Evolutionary conservation across 2,329 filamentous ascomycete species (phyloP).

Genomic region (Botryosphaeria dothidea): DNA sequence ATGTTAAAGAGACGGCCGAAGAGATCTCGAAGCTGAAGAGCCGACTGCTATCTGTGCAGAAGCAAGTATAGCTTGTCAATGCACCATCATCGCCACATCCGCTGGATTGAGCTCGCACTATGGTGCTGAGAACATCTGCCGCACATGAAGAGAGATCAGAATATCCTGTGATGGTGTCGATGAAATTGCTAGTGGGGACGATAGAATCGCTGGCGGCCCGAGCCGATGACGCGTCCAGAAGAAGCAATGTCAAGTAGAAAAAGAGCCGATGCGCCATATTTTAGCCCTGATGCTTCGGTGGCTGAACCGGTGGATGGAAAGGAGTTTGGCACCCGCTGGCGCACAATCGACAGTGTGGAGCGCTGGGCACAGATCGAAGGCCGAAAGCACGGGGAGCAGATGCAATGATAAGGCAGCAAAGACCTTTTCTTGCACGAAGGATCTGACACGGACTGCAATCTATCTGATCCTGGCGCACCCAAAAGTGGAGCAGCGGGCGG

Average conservation of each 20-base stretch:
- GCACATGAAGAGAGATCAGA: not conserved
- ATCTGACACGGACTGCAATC: too few relatives aligned
- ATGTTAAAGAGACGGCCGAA: not conserved
- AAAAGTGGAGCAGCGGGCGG: too few relatives aligned
- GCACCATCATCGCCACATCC: not conserved
- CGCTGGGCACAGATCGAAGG: too few relatives aligned
- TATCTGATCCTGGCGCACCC: too few relatives aligned
- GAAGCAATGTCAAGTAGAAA: not conserved
- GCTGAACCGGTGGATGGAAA: too few relatives aligned
- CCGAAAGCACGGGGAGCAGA: too few relatives aligned
- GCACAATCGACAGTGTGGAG: too few relatives aligned
- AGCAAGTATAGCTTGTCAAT: conserved; percentile 1
- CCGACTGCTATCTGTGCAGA: not conserved
- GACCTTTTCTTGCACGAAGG: too few relatives aligned
- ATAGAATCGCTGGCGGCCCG: not conserved
- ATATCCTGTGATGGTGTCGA: conserved; percentile 1
- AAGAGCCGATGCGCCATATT: not conserved
- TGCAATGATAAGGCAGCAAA: too few relatives aligned
- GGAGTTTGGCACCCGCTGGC: too few relatives aligned
- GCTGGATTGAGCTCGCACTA: not conserved
- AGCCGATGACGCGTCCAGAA: too few relatives aligned
- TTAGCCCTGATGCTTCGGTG: too few relatives aligned
- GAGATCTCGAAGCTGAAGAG: not conserved
- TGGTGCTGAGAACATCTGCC: not conserved
- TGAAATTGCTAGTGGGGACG: not conserved